Evolutionary conservation across 1,284 basidiomycete species (phyloP), one percentile per base, ranked within the genome.

Genomic region (Ceratobasidium sp.): DNA sequence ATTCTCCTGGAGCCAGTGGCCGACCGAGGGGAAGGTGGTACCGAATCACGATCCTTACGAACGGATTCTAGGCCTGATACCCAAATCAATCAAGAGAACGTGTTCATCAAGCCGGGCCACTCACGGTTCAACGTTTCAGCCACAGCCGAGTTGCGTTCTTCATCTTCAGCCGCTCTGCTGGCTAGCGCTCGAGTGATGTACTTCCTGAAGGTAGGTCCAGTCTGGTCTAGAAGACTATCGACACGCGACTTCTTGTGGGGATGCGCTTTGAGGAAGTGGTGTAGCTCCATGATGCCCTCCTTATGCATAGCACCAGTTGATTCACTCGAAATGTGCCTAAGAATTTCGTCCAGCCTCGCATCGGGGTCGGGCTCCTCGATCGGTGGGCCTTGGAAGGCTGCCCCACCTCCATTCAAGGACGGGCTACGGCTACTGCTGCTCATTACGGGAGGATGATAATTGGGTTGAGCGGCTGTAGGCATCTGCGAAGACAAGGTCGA

Each of bases 231-330:
- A 83, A 95, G 87, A 79, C 93, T 91, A 78, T 96, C 93, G 19
- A 98, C 94, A 74, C 92, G 90, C 4, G 88, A 84, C 79, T 91
- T 89, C 81, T 96, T 96, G 78, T 95, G 92, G 0, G 96, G 97
- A 80, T 98, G 90, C 37, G 90, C 90, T 82, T 97, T 97, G 79
- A 98, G 84, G 85, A 96, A 98, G 58, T 96, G 91, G 81, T 98
- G 95, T 51, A 99, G 84, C 78, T 96, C 95, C n/a, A 94, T 96
- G 75, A 99, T 96, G 4, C 95, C 95, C 83, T 96, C 91, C 81
- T 92, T 91, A 81, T 93, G 90, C 83, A 92, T 84, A 7, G 90
- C 92, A 22, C 91, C 92, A 8, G 89, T 95, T 41, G 91, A 92
- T 83, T 92, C 93, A 81, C 92, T 95, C 37, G 92, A 95, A 76